A percentile compares a stretch with the other conserved stretches of the same genome.
These are phyloP conservation scores for Pisolithus marmoratus DNA, from an alignment of 768 basidiomycete genomes.

Conservation along the genomic window DNA sequence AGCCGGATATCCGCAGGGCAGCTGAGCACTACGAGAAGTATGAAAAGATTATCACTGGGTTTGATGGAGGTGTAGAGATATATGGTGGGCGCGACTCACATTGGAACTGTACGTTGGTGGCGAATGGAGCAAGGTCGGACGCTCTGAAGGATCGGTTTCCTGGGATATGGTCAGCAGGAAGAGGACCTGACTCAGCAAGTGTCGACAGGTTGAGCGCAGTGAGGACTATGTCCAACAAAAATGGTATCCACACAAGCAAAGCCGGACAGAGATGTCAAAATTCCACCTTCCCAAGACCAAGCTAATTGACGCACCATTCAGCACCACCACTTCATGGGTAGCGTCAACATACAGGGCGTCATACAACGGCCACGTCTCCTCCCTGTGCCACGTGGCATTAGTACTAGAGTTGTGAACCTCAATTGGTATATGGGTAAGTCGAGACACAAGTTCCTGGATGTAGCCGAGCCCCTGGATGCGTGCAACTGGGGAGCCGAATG, in stretches of 20 bases:
- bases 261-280: background rate
- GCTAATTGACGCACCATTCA: constrained; percentile 53
- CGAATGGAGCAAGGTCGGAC: constrained; percentile 79
- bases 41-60: background rate
- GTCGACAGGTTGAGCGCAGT: constrained; percentile 80
- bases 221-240: constrained; percentile 31
- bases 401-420: constrained; percentile 71
- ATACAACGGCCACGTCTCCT: constrained; percentile 63
- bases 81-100: constrained; percentile 34
- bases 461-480: constrained; percentile 76
- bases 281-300: background rate
- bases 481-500: constrained; percentile 78
- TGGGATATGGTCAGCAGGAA: constrained; percentile 71
- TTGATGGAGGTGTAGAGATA: background rate
- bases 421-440: constrained; percentile 74
- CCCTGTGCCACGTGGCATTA: constrained; percentile 72
- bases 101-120: constrained; percentile 86
- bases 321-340: constrained; percentile 85
- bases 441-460: constrained; percentile 76
- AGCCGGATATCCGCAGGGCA: constrained; percentile 30
- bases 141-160: constrained; percentile 60
- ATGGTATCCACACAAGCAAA: background rate
- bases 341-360: constrained; percentile 82
- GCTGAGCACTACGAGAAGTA: constrained; percentile 46
- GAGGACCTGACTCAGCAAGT: constrained; percentile 66